Base-by-base conservation (phyloP, 1,284 basidiomycete genomes). In the Cutaneotrichosporon sp. region DNA sequence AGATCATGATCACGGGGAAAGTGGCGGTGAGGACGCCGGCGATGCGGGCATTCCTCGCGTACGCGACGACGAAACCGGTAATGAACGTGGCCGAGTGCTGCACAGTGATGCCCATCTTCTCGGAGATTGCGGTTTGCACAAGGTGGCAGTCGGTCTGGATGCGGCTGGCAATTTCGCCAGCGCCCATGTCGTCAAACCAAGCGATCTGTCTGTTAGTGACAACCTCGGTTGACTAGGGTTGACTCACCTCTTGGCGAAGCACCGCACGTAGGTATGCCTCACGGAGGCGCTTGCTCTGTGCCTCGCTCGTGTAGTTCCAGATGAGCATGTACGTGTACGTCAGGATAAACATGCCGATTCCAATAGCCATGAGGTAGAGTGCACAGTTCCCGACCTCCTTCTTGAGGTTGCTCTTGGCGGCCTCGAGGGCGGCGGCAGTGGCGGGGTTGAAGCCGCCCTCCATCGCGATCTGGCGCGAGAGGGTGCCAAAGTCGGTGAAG, bases 121-220 rank as follows among this genome's bases (percentile, higher is more conserved):
- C 93, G 0, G 89, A 91, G 5, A 90, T 89, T 22, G 91, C 92
- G 74, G 90, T 88, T 70, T 95, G 93, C 1, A 94, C 86, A 50
- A 93, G 79, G 80, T 92, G 72, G 56, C 74, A 76, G 61, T 79
- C 75, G 2, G 89, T 92, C 76, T 95, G 91, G 67, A 98, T 97
- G 59, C 94, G 88, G 1, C 94, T 97, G 1, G 95, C 90, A 33
- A 99, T 88, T 79, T 98, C 95, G 63, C 95, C 95, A 4, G 94
- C 89, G 22, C 95, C 95, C 60, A 97, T 86, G 22, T 88, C 86
- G 75, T 98, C 95, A 73, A 97, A 97, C 81, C 86, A 98, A 6
- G 89, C 88, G 92, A 76, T 95, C 88, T 50, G n/a, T 3, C 6
- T 16, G 24, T 46, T 10, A 46, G 45, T 16, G 22, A 2, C 29